Evolutionary conservation across 2,329 filamentous ascomycete genomes (phyloP).

Genomic region (Nemania diffusa): DNA sequence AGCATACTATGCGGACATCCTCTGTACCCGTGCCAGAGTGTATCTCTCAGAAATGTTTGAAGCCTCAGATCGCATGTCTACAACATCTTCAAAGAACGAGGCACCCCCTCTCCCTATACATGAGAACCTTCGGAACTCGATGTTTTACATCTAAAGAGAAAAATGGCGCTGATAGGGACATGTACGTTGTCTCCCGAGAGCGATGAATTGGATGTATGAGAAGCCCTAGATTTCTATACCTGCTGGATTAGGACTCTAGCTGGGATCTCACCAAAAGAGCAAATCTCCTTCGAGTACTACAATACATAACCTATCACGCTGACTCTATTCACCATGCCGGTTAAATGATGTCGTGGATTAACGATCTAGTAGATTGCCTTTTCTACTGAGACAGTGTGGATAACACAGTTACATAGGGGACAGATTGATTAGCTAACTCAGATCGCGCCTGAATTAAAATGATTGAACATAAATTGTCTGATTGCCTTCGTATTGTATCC

Average conservation of each 20-base stretch:
- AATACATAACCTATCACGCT: too few relatives aligned
- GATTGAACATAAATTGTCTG: too few relatives aligned
- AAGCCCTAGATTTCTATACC: neutral
- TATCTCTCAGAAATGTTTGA: conserved; percentile 76
- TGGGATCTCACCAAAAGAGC: neutral
- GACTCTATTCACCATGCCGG: too few relatives aligned
- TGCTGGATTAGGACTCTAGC: neutral
- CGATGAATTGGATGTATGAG: neutral
- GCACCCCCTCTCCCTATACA: conserved; percentile 50
- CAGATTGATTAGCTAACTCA: too few relatives aligned
- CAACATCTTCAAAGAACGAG: neutral
- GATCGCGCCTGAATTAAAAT: too few relatives aligned
- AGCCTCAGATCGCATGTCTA: conserved; percentile 48
- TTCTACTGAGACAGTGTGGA: too few relatives aligned
- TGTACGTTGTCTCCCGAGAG: neutral
- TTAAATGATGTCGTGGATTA: too few relatives aligned
- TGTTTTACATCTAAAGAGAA: conserved; percentile 65
- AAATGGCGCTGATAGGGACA: neutral
- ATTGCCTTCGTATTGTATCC: too few relatives aligned
- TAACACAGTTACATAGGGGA: too few relatives aligned
- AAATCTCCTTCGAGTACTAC: too few relatives aligned
- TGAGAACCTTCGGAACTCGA: conserved; percentile 55
- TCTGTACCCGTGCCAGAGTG: conserved; percentile 79
- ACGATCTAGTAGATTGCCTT: too few relatives aligned
- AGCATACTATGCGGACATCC: conserved; percentile 89